Percentiles rank a stretch among this genome's conserved stretches.
These are phyloP conservation scores for Scheffersomyces titani DNA, from an alignment of 1,139 yeast species.

Conservation along the genomic window DNA sequence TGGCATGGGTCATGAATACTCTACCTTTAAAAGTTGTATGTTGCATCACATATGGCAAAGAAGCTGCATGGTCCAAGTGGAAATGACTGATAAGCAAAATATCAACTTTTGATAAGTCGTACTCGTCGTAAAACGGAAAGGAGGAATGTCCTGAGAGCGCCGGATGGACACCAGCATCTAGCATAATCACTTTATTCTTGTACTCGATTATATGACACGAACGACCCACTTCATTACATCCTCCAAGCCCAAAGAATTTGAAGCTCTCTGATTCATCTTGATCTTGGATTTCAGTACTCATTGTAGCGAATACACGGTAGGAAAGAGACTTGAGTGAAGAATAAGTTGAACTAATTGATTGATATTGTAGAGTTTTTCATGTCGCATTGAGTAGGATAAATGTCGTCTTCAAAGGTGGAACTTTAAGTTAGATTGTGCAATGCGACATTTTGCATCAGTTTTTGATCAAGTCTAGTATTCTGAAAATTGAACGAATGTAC, in stretches of 20 bases:
- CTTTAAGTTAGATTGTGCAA: neutral
- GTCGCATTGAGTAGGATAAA: neutral
- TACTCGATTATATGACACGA: conserved; percentile 92
- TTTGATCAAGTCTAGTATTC: neutral
- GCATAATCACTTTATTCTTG: conserved; percentile 94
- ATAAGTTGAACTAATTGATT: neutral
- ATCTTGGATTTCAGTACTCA: neutral
- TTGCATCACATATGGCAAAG: conserved; percentile 96
- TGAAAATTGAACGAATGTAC: neutral
- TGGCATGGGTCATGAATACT: conserved; percentile 98
- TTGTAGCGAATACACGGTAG: neutral
- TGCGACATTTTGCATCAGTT: neutral
- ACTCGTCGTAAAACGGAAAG: conserved; percentile 92
- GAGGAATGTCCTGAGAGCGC: conserved; percentile 89
- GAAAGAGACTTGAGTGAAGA: neutral
- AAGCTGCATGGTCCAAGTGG: conserved; percentile 97
- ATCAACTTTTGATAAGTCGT: conserved; percentile 85
- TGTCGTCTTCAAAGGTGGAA: neutral
- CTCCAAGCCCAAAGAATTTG: conserved; percentile 93
- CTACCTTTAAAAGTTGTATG: conserved; percentile 92
- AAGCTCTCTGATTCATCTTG: conserved; percentile 44
- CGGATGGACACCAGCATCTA: conserved; percentile 98
- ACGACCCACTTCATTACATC: conserved; percentile 98
- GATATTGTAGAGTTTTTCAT: neutral
- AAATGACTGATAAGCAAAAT: conserved; percentile 87